Conservation (phyloP, 2,329 filamentous ascomycete species). For the Graphilbum fragrans region DNA sequence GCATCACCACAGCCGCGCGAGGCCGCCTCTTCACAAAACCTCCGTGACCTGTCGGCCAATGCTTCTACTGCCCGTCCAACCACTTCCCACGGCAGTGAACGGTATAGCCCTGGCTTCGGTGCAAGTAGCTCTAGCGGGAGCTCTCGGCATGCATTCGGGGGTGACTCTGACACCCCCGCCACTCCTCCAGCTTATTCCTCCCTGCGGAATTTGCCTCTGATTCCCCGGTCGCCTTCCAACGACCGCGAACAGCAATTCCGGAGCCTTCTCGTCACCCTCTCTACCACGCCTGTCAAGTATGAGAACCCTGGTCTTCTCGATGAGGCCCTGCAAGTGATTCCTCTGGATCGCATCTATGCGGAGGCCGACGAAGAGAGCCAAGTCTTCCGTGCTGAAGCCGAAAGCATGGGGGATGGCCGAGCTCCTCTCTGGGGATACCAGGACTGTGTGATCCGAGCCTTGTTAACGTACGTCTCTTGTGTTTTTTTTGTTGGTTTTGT, state of each 20-base stretch:
- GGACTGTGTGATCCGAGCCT: conserved; percentile 83
- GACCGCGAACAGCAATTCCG: conserved; percentile 63
- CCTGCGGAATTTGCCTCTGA: conserved; percentile 36
- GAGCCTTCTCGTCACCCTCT: conserved; percentile 74
- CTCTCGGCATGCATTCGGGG: neutral
- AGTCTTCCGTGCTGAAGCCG: conserved; percentile 75
- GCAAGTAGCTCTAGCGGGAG: neutral
- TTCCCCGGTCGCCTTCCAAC: conserved; percentile 59
- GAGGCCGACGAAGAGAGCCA: conserved; percentile 92
- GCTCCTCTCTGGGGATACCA: conserved; percentile 93
- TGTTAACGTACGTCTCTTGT: conserved; percentile 56
- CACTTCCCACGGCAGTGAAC: conserved; percentile 28
- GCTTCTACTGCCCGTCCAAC: conserved; percentile 24
- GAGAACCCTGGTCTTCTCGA: conserved; percentile 93
- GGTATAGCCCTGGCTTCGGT: too few relatives aligned
- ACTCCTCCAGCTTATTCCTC: conserved; percentile 36
- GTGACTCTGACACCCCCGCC: conserved; percentile 4
- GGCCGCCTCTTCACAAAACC: conserved; percentile 35
- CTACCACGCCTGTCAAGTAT: conserved; percentile 81
- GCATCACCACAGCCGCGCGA: conserved; percentile 44
- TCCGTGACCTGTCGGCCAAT: conserved; percentile 27
- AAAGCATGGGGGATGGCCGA: conserved; percentile 68
- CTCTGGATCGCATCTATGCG: conserved; percentile 80
- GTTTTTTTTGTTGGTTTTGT: neutral
- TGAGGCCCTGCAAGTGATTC: conserved; percentile 77